Evolutionary conservation across 495 filamentous ascomycete genomes (phyloP), one percentile per base, ranked within the genome.

Genomic region (Neurospora hispaniola): DNA sequence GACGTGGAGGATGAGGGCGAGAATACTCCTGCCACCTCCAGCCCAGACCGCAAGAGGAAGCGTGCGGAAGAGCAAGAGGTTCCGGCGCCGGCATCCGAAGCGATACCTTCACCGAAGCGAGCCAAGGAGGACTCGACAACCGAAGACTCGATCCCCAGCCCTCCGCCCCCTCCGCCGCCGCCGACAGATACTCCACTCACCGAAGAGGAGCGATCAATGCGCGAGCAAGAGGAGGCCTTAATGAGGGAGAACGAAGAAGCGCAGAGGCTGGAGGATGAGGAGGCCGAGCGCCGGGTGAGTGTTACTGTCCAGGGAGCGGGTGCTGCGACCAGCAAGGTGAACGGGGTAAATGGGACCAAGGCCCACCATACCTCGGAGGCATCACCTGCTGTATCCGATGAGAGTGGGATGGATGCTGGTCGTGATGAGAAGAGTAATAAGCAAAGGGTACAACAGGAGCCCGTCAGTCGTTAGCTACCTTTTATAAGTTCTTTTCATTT

Each of bases 41-140:
- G 9, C 35, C 46, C 75, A 72, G 82, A 85, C 39, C 82, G 88
- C 31, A 94, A 94, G 81, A 87, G 91, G 18, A 92, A 92, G 80
- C 84, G 89, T 42, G 84, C 85, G 31, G 77, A 84, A n/a, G 81
- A 81, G 23, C 76, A 76, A 6, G 79, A 79, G 2, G 77, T 72
- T 10, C 76, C 74, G 14, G 80, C 72, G 18, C 80, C 80, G 1
- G 76, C 81, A 6, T 83, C 85, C 39, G 87, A 86, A 66, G 5
- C 14, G 74, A 81, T 80, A 1, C 84, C 82, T 9, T 84, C 82
- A 1, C 70, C 81, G 40, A 88, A 88, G 75, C 83, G 86, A 3
- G 74, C 85, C 20, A 88, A 85, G 72, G 85, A 86, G 41, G 81
- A 85, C 12, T 70, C 6, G 79, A 77, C 3, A 73, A 66, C 23